Conservation (phyloP, 805 yeast genomes). For the Myxozyma sirexii region DNA sequence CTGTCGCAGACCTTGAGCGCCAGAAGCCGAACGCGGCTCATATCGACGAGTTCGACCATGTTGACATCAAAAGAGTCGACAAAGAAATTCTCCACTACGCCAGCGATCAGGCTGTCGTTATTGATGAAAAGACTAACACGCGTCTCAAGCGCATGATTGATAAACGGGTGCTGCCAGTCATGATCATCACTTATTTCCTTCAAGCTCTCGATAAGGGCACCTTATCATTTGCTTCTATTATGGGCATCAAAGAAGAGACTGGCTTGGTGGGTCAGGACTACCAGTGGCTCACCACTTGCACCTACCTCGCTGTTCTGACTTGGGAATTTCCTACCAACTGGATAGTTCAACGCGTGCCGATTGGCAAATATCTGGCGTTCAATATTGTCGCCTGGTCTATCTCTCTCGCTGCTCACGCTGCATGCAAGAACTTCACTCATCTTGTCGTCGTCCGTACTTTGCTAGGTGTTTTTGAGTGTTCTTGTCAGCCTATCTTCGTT, state of each 20-base stretch:
- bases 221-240: slow-evolving; percentile 63
- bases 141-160: slow-evolving; percentile 49
- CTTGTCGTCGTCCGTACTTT: slow-evolving; percentile 50
- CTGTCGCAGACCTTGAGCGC: not conserved
- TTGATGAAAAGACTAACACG: slow-evolving; percentile 9
- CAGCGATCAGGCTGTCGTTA: slow-evolving; percentile 7
- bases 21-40: slow-evolving; percentile 8
- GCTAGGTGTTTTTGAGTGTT: slow-evolving; percentile 53
- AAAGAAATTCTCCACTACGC: slow-evolving; percentile 15
- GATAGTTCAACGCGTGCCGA: slow-evolving; percentile 50
- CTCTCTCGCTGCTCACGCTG: slow-evolving; percentile 47
- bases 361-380: slow-evolving; percentile 53
- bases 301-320: slow-evolving; percentile 51
- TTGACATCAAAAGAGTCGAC: slow-evolving; percentile 9
- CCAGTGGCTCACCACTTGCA: slow-evolving; percentile 49
- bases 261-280: slow-evolving; percentile 48
- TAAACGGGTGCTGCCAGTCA: slow-evolving; percentile 50
- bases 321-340: slow-evolving; percentile 50
- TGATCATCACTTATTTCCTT: slow-evolving; percentile 55
- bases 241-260: slow-evolving; percentile 48
- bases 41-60: slow-evolving; percentile 15
- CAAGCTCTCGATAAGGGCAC: slow-evolving; percentile 58
- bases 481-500: slow-evolving; percentile 57
- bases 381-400: slow-evolving; percentile 55
- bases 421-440: slow-evolving; percentile 48